These are phyloP conservation scores for Dipodascus geniculatus DNA, from an alignment of 805 yeast genomes.

Conservation along the genomic window DNA sequence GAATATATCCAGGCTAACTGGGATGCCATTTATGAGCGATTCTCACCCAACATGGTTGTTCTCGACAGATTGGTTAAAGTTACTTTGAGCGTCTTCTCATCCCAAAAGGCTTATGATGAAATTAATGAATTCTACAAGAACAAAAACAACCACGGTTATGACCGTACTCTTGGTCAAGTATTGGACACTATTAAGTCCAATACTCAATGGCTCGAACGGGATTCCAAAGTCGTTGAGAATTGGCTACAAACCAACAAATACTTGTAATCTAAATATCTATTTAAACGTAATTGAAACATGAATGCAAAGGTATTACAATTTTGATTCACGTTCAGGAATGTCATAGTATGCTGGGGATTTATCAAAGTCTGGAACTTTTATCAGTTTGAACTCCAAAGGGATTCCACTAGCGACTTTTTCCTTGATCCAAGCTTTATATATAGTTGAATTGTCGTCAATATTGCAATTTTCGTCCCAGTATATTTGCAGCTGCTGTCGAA, in stretches of 20 bases:
- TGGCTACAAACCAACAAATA: conserved; percentile 29
- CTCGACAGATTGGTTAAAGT: conserved; percentile 35
- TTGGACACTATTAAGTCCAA: conserved; percentile 43
- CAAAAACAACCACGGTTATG: conserved; percentile 42
- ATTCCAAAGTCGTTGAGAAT: conserved; percentile 27
- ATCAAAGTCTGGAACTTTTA: not conserved
- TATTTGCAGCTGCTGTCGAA: conserved; percentile 57
- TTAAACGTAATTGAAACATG: no score
- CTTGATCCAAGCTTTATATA: conserved; percentile 29
- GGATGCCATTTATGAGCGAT: conserved; percentile 30
- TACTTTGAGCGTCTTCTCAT: conserved; percentile 27
- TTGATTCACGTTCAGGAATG: not conserved
- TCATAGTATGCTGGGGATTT: not conserved
- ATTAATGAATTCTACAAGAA: conserved; percentile 33
- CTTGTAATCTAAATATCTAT: not conserved
- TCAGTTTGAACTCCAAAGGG: not conserved
- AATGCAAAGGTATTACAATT: no score
- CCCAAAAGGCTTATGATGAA: conserved; percentile 27
- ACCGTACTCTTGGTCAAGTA: conserved; percentile 44
- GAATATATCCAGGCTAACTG: conserved; percentile 38
- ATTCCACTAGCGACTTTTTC: conserved; percentile 15
- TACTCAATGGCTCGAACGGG: conserved; percentile 40
- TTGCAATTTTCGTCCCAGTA: conserved; percentile 37
- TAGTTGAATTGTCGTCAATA: conserved; percentile 19
- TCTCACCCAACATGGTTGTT: conserved; percentile 40